Evolutionary conservation across 1,139 yeast genomes (phyloP).

Genomic region (Pneumocystis wakefieldiae): DNA sequence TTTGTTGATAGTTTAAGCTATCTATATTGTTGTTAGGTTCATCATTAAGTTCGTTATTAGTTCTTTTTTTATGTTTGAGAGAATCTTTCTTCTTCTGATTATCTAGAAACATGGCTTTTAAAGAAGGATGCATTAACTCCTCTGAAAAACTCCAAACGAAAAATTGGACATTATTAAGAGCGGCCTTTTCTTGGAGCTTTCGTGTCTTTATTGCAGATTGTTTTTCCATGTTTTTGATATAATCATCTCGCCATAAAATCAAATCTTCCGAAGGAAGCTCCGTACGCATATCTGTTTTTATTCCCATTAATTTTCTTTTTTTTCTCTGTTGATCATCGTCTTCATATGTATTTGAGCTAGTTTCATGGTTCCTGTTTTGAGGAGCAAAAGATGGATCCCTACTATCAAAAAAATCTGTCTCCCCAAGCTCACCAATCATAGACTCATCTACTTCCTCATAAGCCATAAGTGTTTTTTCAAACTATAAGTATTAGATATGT

Average conservation of each 20-base stretch:
- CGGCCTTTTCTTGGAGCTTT: not conserved
- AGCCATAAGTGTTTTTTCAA: not conserved
- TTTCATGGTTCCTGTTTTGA: not conserved
- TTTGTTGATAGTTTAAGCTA: not conserved
- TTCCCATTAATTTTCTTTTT: not conserved
- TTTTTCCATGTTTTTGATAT: not conserved
- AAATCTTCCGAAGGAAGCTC: not conserved
- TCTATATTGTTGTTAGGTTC: not conserved
- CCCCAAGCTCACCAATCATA: not conserved
- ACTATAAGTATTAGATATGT: not conserved
- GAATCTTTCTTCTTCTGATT: not conserved
- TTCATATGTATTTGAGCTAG: not conserved
- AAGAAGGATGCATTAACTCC: not conserved
- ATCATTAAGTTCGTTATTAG: not conserved
- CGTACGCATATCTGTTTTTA: not conserved
- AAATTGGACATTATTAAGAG: not conserved
- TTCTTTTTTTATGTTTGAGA: not conserved
- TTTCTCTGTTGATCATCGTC: not conserved
- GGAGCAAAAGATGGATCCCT: not conserved
- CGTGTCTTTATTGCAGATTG: not conserved
- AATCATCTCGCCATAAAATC: constrained; percentile 1
- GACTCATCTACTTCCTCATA: not conserved
- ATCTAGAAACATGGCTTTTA: not conserved
- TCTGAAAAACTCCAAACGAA: not conserved
- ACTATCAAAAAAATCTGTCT: not conserved